Evolutionary conservation across 306 rosid species (phyloP).

Genomic region (Alnus glutinosa): DNA sequence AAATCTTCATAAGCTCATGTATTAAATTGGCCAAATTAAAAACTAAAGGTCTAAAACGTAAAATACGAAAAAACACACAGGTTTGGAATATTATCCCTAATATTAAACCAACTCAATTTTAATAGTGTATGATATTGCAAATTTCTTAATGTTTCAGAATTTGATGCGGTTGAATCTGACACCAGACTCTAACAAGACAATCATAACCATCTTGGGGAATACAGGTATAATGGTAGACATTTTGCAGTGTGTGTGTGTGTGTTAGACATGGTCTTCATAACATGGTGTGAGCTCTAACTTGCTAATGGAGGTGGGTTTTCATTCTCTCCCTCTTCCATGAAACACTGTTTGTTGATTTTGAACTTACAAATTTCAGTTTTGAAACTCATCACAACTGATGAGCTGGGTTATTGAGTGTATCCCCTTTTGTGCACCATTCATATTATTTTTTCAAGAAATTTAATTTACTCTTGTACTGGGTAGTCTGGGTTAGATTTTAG

Average conservation of each 20-base stretch:
- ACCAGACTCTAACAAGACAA: conserved; percentile 60
- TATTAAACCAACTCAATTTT: neutral
- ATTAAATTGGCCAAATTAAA: no score
- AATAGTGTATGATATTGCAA: conserved; percentile 18
- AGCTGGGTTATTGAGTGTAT: neutral
- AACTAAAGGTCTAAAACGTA: no score
- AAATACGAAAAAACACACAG: no score
- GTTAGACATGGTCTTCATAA: neutral
- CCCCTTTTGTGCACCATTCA: neutral
- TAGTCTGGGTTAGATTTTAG: neutral
- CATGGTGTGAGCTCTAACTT: neutral
- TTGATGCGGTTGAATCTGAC: conserved; percentile 68
- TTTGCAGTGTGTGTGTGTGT: neutral
- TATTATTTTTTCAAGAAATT: neutral
- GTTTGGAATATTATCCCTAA: neutral
- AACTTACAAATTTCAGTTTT: neutral
- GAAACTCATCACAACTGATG: neutral
- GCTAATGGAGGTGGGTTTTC: neutral
- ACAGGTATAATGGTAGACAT: conserved; percentile 54
- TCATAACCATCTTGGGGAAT: conserved; percentile 82
- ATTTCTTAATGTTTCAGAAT: conserved; percentile 36
- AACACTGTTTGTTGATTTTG: neutral
- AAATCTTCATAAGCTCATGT: no score
- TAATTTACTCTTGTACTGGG: neutral
- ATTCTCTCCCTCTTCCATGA: no score